Conservation (phyloP, 177 flowering plant species). For the Tripterygium wilfordii region DNA sequence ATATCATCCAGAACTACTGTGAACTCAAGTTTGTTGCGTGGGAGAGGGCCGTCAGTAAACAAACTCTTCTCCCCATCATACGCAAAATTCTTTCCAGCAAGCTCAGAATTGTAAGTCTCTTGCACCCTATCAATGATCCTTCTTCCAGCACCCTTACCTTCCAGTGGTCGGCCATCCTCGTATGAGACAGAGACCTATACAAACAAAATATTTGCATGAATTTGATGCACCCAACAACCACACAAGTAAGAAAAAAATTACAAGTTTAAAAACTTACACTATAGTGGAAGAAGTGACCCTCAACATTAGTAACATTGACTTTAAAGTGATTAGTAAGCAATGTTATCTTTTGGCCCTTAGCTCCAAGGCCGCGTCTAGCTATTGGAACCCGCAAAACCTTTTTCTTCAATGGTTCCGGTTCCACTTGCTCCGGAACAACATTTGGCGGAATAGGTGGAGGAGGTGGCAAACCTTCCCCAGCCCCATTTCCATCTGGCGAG, state of each 20-base stretch:
- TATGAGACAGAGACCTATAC: conserved; percentile 55
- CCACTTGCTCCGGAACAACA: conserved; percentile 9
- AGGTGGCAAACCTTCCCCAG: conserved; percentile 2
- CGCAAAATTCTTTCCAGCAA: conserved; percentile 66
- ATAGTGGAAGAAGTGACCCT: conserved; percentile 29
- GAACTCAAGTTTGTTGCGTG: conserved; percentile 66
- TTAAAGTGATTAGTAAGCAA: conserved; percentile 29
- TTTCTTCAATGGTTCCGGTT: conserved; percentile 23
- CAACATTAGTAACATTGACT: conserved; percentile 14
- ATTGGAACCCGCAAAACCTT: conserved; percentile 21
- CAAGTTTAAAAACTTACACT: conserved; percentile 14
- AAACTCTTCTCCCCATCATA: conserved; percentile 89
- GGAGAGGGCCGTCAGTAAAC: conserved; percentile 74
- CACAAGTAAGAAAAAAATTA: background rate
- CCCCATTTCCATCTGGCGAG: background rate
- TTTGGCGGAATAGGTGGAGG: conserved; percentile 15
- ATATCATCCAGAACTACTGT: conserved; percentile 69
- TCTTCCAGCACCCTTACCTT: conserved; percentile 77
- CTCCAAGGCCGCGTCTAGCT: conserved; percentile 20
- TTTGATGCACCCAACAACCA: background rate
- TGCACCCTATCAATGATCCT: conserved; percentile 62
- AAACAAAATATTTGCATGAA: background rate
- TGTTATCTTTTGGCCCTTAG: conserved; percentile 21
- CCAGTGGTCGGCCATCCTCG: conserved; percentile 77
- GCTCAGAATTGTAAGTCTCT: conserved; percentile 54